Base-by-base conservation (phyloP, 306 rosid species). In the Cucurbita pepo region DNA sequence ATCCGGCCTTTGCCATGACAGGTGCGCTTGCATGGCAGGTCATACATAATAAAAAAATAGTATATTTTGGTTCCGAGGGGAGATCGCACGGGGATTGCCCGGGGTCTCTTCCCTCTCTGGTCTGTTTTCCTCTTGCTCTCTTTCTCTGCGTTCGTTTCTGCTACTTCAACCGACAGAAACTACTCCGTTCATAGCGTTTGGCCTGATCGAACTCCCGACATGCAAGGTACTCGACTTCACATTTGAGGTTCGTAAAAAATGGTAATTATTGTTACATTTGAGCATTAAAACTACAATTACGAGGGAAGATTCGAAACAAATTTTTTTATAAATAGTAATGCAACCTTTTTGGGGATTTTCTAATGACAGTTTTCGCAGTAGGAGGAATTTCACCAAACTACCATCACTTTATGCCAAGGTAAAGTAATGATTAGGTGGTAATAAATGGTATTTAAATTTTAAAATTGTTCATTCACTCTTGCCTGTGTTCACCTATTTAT, bases 11-110 rank as follows among this genome's bases (percentile, higher is more conserved):
- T 91, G 97, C 97, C 97, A 91, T 88, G 92, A 10, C 90, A 75
- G 96, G 97, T 89, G 97, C 91, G 97, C 96, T 91, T 89, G 97
- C 91, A 61, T 91, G 96, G 97, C 97, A 83, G 96, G 97, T 86
- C 97, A 88, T 38, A 25, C 58, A 67, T 82, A 89, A 89, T 85
- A 87, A 87, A 86, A 83, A 74, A 58, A 18, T 12, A 54, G 40
- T 22, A 44, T 10, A 74, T 89, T 78, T 44, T 85, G 70, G 86
- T 79, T 86, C 83, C 11, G 79, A 19, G 83, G 83, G 88, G 73
- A 83, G 78, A 85, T 77, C 88, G 97, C 91, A 91, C 88, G 95
- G 92, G 94, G 56, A 25, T 88, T 89, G 78, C 88, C 91, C 90
- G 90, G 97, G 94, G 14, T 86, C 91, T 86, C 91, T 83, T 79